phyloP scores from a whole-genome alignment of 345 rosid genomes.

The Isatis tinctoria region DNA sequence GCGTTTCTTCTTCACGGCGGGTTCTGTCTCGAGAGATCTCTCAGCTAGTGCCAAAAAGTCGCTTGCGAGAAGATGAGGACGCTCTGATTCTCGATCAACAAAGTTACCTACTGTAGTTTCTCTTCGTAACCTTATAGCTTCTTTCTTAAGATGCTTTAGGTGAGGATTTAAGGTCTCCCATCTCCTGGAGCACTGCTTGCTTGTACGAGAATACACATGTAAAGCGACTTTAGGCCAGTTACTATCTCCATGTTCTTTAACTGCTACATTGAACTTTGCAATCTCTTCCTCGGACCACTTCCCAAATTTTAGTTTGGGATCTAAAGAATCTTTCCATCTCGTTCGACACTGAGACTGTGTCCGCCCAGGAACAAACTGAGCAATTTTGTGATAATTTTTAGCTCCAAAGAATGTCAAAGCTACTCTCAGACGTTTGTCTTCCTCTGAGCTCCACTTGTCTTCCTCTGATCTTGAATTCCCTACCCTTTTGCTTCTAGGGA shows the following conservation, averaged over 20 bases:
- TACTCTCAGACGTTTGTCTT: constrained; percentile 58
- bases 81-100: constrained; percentile 50
- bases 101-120: constrained; percentile 49
- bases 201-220: constrained; percentile 52
- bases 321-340: constrained; percentile 68
- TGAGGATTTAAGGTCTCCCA: constrained; percentile 63
- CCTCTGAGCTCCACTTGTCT: constrained; percentile 46
- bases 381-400: constrained; percentile 62
- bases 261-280: constrained; percentile 47
- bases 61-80: constrained; percentile 50
- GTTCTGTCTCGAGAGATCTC: constrained; percentile 28
- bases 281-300: constrained; percentile 73
- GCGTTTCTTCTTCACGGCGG: constrained; percentile 31
- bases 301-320: constrained; percentile 54
- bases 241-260: constrained; percentile 46
- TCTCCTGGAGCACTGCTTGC: constrained; percentile 69
- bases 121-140: constrained; percentile 45
- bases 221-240: constrained; percentile 68
- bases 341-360: constrained; percentile 64
- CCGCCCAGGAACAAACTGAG: constrained; percentile 74
- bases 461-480: constrained; percentile 25
- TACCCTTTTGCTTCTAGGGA: constrained; percentile 41
- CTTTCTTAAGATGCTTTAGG: constrained; percentile 45
- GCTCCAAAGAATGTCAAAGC: constrained; percentile 69
- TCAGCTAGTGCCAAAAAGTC: constrained; percentile 45